A percentile compares a stretch with the other conserved stretches of the same genome.
Conservation (phyloP, 495 filamentous ascomycete genomes). For the Neurospora terricola region DNA sequence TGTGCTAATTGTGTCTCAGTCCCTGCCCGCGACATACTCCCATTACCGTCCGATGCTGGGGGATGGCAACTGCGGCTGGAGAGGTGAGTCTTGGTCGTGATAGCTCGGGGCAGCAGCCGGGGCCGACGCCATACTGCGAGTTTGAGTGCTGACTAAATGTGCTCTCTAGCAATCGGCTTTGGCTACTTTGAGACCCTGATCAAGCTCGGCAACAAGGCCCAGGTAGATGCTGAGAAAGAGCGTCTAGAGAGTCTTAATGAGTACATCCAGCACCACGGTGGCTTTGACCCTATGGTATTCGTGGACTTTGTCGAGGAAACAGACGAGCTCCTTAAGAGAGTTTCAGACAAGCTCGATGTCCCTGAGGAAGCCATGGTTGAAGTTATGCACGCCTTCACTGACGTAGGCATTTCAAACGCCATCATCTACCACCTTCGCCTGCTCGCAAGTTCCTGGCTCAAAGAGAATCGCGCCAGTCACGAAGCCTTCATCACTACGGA, state of each 20-base stretch:
- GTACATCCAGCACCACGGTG: slow-evolving; percentile 56
- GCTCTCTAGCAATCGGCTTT: slow-evolving; percentile 68
- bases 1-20: slow-evolving; percentile 37
- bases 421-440: slow-evolving; percentile 64
- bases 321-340: slow-evolving; percentile 49
- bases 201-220: slow-evolving; percentile 49
- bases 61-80: slow-evolving; percentile 96
- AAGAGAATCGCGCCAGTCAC: slow-evolving; percentile 57
- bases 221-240: slow-evolving; percentile 55
- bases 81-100: slow-evolving; percentile 53
- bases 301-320: slow-evolving; percentile 79
- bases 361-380: slow-evolving; percentile 47
- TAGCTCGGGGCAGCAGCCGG: background rate
- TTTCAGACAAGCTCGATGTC: slow-evolving; percentile 44
- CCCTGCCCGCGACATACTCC: slow-evolving; percentile 73
- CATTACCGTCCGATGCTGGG: slow-evolving; percentile 81
- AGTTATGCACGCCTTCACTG: slow-evolving; percentile 69
- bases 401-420: slow-evolving; percentile 50
- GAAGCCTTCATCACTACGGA: slow-evolving; percentile 55
- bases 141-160: slow-evolving; percentile 1
- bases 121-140: background rate
- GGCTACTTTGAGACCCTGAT: slow-evolving; percentile 83
- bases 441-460: slow-evolving; percentile 82
- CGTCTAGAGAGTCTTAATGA: slow-evolving; percentile 63
- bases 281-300: slow-evolving; percentile 55